These are phyloP conservation scores for Plasmodium coatneyi DNA, from an alignment of 169 alveolate species.

Conservation along the genomic window DNA sequence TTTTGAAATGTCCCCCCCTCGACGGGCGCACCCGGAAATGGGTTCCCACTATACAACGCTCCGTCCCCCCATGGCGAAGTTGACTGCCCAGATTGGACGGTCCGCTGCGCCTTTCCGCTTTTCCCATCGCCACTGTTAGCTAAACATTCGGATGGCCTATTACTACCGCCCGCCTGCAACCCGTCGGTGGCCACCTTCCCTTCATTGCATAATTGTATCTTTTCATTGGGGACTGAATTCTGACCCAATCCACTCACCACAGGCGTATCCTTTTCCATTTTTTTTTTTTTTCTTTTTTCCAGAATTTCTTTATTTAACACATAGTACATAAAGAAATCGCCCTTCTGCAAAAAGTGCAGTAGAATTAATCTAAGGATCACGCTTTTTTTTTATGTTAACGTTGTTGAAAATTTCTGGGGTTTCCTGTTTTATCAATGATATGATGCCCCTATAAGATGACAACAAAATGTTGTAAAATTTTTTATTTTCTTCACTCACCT, in stretches of 20 bases:
- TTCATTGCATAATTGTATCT: not conserved
- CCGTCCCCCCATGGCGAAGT: not conserved
- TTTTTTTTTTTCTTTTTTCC: slow-evolving; percentile 18
- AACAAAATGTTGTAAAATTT: slow-evolving; percentile 29
- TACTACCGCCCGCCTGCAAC: not conserved
- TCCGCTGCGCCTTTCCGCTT: not conserved
- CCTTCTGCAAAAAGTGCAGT: slow-evolving; percentile 66
- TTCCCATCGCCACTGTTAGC: not conserved
- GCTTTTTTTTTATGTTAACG: slow-evolving; percentile 27
- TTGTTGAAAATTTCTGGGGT: slow-evolving; percentile 59
- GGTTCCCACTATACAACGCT: not conserved
- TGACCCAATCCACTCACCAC: not conserved
- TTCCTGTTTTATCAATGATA: slow-evolving; percentile 52
- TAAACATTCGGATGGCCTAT: not conserved
- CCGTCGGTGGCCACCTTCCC: not conserved
- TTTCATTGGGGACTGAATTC: not conserved
- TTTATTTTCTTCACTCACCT: slow-evolving; percentile 51
- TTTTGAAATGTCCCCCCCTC: not conserved
- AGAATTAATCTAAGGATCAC: slow-evolving; percentile 59
- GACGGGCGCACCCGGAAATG: not conserved
- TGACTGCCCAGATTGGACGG: not conserved
- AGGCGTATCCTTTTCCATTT: not conserved
- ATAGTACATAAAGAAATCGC: slow-evolving; percentile 68
- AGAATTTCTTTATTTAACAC: slow-evolving; percentile 57
- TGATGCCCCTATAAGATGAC: slow-evolving; percentile 53